These are phyloP conservation scores for Pogostemon cablin DNA, from an alignment of 257 asterid species.

Conservation along the genomic window DNA sequence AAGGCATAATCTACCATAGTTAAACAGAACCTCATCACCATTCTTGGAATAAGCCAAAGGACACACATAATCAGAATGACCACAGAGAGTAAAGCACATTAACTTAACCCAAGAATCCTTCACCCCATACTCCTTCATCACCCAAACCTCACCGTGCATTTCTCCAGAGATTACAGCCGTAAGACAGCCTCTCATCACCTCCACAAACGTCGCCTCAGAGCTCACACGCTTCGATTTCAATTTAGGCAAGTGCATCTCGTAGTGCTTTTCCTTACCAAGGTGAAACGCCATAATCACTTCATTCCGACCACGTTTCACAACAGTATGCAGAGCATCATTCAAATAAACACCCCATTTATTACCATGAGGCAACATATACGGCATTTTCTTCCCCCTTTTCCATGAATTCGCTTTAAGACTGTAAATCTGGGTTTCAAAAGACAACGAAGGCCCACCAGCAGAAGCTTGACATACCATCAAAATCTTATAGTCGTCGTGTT, in stretches of 20 bases:
- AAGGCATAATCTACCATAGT: conserved; percentile 36
- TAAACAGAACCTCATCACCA: conserved; percentile 46
- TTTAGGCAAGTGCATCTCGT: conserved; percentile 33
- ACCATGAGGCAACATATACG: background rate
- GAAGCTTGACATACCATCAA: conserved; percentile 10
- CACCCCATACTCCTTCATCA: conserved; percentile 50
- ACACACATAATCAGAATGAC: conserved; percentile 18
- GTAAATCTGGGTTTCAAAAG: conserved; percentile 32
- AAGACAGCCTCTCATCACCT: conserved; percentile 41
- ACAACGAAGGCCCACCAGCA: conserved; percentile 1
- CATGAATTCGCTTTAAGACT: conserved; percentile 44
- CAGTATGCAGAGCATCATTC: conserved; percentile 37
- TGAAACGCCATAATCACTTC: conserved; percentile 36
- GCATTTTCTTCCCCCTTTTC: conserved; percentile 25
- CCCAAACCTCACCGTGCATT: conserved; percentile 40
- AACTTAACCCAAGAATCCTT: conserved; percentile 49
- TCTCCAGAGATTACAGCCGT: conserved; percentile 27
- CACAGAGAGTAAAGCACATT: background rate
- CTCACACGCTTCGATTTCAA: too few species aligned
- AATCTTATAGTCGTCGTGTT: conserved; percentile 9
- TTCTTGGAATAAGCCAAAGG: conserved; percentile 46
- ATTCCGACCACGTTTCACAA: background rate
- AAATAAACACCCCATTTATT: conserved; percentile 35
- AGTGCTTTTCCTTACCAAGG: background rate
- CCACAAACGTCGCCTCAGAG: background rate